These are phyloP conservation scores for Entelexis sorbosivorans DNA, from an alignment of 1,139 yeast species.

Conservation along the genomic window DNA sequence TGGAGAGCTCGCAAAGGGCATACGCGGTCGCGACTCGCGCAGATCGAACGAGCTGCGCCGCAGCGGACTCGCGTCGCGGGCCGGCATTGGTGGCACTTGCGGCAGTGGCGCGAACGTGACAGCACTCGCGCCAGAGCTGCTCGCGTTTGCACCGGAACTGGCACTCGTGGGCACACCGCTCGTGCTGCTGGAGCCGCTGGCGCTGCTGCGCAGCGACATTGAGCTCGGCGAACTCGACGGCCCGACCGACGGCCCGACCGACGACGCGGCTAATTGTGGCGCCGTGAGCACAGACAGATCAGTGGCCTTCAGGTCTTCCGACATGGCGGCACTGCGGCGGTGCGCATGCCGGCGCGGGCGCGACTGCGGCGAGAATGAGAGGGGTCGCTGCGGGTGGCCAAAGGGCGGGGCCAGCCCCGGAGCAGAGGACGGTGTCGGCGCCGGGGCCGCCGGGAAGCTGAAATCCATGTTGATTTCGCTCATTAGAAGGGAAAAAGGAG, in stretches of 20 bases:
- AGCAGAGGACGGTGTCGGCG: slow-evolving; percentile 2
- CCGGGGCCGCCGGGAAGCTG: slow-evolving; percentile 20
- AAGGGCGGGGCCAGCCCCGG: not conserved
- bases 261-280: slow-evolving; percentile 9
- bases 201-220: slow-evolving; percentile 1
- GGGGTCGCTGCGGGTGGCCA: slow-evolving; percentile 10
- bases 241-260: slow-evolving; percentile 1
- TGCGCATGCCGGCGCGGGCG: slow-evolving; percentile 25
- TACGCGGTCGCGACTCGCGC: slow-evolving; percentile 5
- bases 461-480: slow-evolving; percentile 22
- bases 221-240: slow-evolving; percentile 5
- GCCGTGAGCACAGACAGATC: slow-evolving; percentile 15
- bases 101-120: slow-evolving; percentile 2
- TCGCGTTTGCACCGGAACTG: not conserved
- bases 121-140: not conserved
- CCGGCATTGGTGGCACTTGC: not conserved
- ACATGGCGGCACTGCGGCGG: slow-evolving; percentile 31
- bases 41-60: not conserved
- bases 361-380: slow-evolving; percentile 18
- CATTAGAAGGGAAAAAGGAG: slow-evolving; percentile 8
- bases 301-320: slow-evolving; percentile 23
- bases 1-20: slow-evolving; percentile 2
- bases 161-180: not conserved
- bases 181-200: not conserved
- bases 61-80: not conserved